Percentiles rank a stretch among this genome's conserved stretches.
These are phyloP conservation scores for Lomentospora prolificans DNA, from an alignment of 2,329 filamentous ascomycete species.

Conservation along the genomic window DNA sequence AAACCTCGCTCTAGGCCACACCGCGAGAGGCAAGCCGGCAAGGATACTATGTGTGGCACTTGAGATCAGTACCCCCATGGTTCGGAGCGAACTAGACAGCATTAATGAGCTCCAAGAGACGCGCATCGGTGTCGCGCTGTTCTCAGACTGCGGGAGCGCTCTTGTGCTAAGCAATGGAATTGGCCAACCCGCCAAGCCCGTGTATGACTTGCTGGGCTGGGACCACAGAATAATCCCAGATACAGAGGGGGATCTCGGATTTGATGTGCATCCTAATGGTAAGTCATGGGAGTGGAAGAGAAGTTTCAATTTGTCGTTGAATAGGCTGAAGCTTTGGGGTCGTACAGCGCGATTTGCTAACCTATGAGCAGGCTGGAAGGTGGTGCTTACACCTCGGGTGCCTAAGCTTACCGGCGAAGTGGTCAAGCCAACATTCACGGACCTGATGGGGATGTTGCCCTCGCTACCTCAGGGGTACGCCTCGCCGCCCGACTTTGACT, in stretches of 20 bases:
- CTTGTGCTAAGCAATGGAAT: slow-evolving; percentile 55
- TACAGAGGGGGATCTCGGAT: slow-evolving; percentile 53
- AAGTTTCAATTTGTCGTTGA: neutral
- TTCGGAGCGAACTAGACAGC: slow-evolving; percentile 56
- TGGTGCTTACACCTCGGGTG: slow-evolving; percentile 51
- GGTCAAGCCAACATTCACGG: slow-evolving; percentile 43
- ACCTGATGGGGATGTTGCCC: slow-evolving; percentile 31
- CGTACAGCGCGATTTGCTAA: slow-evolving; percentile 4
- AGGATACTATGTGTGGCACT: slow-evolving; percentile 56
- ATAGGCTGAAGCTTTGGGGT: slow-evolving; percentile 12
- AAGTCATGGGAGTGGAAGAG: slow-evolving; percentile 14
- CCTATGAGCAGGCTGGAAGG: slow-evolving; percentile 47
- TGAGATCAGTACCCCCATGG: slow-evolving; percentile 51
- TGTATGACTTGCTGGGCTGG: slow-evolving; percentile 57
- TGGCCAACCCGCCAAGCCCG: slow-evolving; percentile 31
- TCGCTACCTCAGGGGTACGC: slow-evolving; percentile 33
- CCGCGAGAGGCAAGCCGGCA: slow-evolving; percentile 47
- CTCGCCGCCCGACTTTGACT: slow-evolving; percentile 53
- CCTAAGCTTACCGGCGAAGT: slow-evolving; percentile 43
- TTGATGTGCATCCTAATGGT: slow-evolving; percentile 54
- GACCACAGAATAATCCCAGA: slow-evolving; percentile 52
- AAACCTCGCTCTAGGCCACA: slow-evolving; percentile 54
- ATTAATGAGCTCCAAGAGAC: slow-evolving; percentile 49
- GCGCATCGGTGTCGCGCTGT: slow-evolving; percentile 55
- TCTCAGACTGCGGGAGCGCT: slow-evolving; percentile 62